Conservation (phyloP, 2,329 filamentous ascomycete genomes). For the Talaromyces sp. region DNA sequence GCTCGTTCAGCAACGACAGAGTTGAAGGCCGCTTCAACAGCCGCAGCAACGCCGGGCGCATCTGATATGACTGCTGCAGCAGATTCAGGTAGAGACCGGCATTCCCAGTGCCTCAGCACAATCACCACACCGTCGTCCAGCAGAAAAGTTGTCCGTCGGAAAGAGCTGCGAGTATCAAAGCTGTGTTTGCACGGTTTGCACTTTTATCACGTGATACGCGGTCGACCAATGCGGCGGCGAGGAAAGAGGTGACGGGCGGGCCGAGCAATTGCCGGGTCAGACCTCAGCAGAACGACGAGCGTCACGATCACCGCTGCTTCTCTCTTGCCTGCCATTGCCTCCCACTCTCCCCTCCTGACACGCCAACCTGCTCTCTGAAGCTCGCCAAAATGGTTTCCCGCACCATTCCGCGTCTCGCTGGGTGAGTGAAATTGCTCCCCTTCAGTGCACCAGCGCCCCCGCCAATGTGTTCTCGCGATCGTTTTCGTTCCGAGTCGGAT, state of each 20-base stretch:
- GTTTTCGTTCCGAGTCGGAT: not conserved
- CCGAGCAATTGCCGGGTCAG: conserved; percentile 11
- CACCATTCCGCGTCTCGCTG: conserved; percentile 38
- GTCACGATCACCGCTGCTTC: conserved; percentile 19
- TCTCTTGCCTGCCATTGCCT: conserved; percentile 20
- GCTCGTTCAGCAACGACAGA: conserved; percentile 30
- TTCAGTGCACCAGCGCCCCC: conserved; percentile 3
- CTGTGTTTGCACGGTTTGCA: conserved; percentile 10
- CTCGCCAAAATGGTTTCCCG: conserved; percentile 37
- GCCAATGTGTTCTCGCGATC: not conserved
- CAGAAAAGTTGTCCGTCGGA: not conserved
- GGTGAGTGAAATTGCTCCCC: conserved; percentile 29
- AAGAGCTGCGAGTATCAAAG: not conserved
- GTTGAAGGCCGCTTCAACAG: conserved; percentile 38
- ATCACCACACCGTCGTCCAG: not conserved
- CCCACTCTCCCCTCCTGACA: conserved; percentile 18
- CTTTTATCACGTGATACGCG: conserved; percentile 1
- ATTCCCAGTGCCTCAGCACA: not conserved
- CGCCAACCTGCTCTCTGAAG: conserved; percentile 18
- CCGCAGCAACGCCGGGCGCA: conserved; percentile 40
- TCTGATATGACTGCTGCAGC: conserved; percentile 20
- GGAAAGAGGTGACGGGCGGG: conserved; percentile 7
- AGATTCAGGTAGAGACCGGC: not conserved
- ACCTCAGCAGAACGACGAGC: conserved; percentile 11
- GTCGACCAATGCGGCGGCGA: conserved; percentile 11